Base-by-base conservation (phyloP, 306 rosid species). In the Sicyos baderoa region DNA sequence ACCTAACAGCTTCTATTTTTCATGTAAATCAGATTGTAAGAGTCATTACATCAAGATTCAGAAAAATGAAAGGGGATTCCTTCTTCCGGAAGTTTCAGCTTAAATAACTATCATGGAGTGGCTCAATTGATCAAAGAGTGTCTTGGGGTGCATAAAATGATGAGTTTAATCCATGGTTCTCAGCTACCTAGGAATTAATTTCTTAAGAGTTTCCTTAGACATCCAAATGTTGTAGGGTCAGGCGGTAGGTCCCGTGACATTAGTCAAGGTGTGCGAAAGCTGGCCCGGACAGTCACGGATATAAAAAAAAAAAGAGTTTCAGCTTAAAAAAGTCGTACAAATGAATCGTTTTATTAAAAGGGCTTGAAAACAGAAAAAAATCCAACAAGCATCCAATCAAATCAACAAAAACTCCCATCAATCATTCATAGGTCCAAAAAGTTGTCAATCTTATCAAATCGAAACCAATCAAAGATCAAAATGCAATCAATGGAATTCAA, bases 371-470 rank as follows among this genome's bases (percentile, higher is more conserved):
- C 19, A 65, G 7, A 32, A 7, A 65, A 67, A 14, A 48, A 42
- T 45, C 53, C 18, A 23, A 67, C 14, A 67, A 67, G 44, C 72
- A 67, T 67, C 56, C 48, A 48, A 48, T 67, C 16, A 9, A 16
- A 65, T 7, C 21, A 65, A 65, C 54, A 67, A 23, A 22, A 15
- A 4, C 55, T 4, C 45, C 14, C 8, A n/a, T n/a, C 4, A 1
- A 37, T 37, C 44, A 37, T 37, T 37, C 57, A 48, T 15, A 48
- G 15, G 56, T 14, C 71, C 37, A 64, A 19, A 44, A 17, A 64
- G 25, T 13, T 6, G 21, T 48, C 71, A 47, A 66, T 45, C 18
- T 42, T 10, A 40, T 59, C 14, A 18, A 59, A 1, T 64, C 0
- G 69, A 40, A 51, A 40, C 51, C 9, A 64, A 64, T 19, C 29